A percentile compares a stretch with the other conserved stretches of the same genome.
These are phyloP conservation scores for Reutealis trisperma DNA, from an alignment of 345 rosid species.

Conservation along the genomic window DNA sequence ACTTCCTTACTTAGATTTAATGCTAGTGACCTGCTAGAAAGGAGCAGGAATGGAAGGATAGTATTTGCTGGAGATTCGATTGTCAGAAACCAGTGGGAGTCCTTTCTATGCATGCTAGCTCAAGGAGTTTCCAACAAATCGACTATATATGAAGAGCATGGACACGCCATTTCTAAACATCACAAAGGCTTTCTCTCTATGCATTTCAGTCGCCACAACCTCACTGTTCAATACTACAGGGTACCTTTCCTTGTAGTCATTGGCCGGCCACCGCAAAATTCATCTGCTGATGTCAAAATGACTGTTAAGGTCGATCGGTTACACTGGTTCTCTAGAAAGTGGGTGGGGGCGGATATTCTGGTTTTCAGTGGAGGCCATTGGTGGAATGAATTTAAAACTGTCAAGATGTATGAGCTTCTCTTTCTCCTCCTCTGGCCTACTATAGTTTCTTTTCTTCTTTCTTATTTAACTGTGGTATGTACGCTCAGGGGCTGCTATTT, in stretches of 20 bases:
- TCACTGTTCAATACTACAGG: conserved; percentile 76
- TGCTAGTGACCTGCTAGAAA: conserved; percentile 66
- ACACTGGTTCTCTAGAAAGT: conserved; percentile 61
- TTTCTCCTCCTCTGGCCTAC: background rate
- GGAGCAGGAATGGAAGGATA: conserved; percentile 69
- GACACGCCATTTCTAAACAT: conserved; percentile 71
- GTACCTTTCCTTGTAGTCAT: conserved; percentile 63
- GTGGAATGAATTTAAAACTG: conserved; percentile 80
- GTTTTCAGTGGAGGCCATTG: conserved; percentile 82
- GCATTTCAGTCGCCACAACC: conserved; percentile 66
- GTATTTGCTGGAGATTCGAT: conserved; percentile 90
- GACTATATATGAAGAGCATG: conserved; percentile 63
- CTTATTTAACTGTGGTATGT: background rate
- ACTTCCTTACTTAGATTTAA: conserved; percentile 50
- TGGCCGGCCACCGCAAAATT: conserved; percentile 56
- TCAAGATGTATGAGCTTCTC: conserved; percentile 32
- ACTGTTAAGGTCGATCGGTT: conserved; percentile 62
- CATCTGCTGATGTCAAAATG: conserved; percentile 37
- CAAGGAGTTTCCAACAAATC: conserved; percentile 59
- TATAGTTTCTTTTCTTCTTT: no score
- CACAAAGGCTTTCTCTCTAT: conserved; percentile 78
- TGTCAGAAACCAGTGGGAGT: conserved; percentile 96
- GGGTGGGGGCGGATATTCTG: conserved; percentile 72
- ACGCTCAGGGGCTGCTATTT: conserved; percentile 62
- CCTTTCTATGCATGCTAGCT: conserved; percentile 72